A percentile compares a stretch with the other conserved stretches of the same genome.
Conservation (phyloP, 306 rosid species). For the Trifolium fragiferum region DNA sequence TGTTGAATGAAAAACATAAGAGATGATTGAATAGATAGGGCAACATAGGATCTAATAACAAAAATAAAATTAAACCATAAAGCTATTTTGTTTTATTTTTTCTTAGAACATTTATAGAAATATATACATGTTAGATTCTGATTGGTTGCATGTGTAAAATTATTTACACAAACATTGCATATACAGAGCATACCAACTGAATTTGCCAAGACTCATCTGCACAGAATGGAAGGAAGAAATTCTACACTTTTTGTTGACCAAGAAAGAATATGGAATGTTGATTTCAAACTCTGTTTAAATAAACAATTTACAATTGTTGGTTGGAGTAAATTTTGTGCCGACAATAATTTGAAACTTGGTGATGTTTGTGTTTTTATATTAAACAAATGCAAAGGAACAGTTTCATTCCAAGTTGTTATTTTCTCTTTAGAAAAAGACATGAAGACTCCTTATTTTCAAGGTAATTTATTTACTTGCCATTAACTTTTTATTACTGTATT, state of each 20-base stretch:
- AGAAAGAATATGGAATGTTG: constrained; percentile 19
- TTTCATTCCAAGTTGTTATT: constrained; percentile 35
- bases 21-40: too few relatives aligned
- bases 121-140: background rate
- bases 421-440: background rate
- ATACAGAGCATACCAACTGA: constrained; percentile 30
- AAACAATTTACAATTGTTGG: background rate
- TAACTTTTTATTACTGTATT: too few relatives aligned
- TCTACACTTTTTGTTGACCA: background rate
- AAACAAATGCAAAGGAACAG: background rate
- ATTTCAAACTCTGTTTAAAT: background rate
- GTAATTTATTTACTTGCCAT: background rate
- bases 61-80: too few relatives aligned
- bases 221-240: background rate
- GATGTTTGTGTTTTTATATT: constrained; percentile 41
- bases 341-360: constrained; percentile 12
- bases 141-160: background rate
- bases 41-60: too few relatives aligned
- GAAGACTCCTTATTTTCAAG: background rate
- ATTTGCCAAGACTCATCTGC: background rate
- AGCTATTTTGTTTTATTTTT: too few relatives aligned
- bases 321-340: constrained; percentile 28
- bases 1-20: too few relatives aligned
- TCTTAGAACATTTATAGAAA: background rate
- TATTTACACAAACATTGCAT: too few relatives aligned